These are phyloP conservation scores for Tuber magnatum DNA, from an alignment of 495 filamentous ascomycete genomes.

Conservation along the genomic window DNA sequence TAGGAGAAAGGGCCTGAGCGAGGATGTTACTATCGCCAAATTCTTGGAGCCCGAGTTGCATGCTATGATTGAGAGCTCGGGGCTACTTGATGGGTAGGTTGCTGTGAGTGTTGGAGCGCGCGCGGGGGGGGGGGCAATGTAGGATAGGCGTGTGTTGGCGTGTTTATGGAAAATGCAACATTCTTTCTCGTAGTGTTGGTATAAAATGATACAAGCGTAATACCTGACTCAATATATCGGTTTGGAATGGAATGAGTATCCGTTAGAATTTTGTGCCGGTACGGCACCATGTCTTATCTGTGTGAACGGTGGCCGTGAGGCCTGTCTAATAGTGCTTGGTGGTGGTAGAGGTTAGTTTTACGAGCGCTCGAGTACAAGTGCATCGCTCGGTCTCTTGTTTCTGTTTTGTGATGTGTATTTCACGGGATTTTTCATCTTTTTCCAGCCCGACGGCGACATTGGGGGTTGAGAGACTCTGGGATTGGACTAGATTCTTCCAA, in stretches of 20 bases:
- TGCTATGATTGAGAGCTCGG: constrained; percentile 77
- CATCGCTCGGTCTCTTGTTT: background rate
- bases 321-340: background rate
- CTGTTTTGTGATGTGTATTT: background rate
- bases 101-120: background rate
- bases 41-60: constrained; percentile 93
- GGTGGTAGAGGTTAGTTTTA: background rate
- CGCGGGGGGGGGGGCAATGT: background rate
- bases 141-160: constrained; percentile 5
- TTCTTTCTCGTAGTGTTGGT: background rate
- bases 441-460: background rate
- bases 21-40: constrained; percentile 91
- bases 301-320: background rate
- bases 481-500: background rate
- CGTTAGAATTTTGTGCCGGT: background rate
- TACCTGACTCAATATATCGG: background rate
- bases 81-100: constrained; percentile 65
- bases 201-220: background rate
- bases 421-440: background rate
- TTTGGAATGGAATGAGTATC: background rate
- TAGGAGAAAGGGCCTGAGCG: constrained; percentile 82
- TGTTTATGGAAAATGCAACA: background rate
- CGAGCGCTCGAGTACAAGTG: too few species aligned
- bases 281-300: too few species aligned
- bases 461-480: background rate